Percentiles rank a stretch among this genome's conserved stretches.
phyloP scores from a whole-genome alignment of 208 protist species.

The Crithidia acanthocephali region DNA sequence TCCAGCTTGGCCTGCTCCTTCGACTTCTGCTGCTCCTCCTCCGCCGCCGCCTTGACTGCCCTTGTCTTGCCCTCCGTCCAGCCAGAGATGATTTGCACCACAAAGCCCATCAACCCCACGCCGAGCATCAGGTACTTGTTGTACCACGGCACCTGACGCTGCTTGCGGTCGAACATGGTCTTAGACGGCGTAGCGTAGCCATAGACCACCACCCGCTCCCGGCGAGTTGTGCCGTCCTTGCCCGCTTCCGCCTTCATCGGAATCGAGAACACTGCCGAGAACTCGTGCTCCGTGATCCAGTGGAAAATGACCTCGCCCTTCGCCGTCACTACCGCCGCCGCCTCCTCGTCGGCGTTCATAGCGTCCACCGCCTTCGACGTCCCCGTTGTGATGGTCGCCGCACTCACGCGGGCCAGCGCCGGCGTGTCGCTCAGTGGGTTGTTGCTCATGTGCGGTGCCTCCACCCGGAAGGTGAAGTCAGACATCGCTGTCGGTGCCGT shows the following conservation, averaged over 20 bases:
- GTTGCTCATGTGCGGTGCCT: conserved; percentile 22
- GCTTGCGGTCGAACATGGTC: conserved; percentile 37
- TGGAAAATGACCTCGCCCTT: conserved; percentile 48
- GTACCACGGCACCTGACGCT: conserved; percentile 27
- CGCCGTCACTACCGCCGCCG: background rate
- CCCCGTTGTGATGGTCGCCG: conserved; percentile 10
- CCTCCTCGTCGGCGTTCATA: background rate
- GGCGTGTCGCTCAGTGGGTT: conserved; percentile 48
- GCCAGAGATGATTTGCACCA: conserved; percentile 52
- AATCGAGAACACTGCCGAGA: conserved; percentile 42
- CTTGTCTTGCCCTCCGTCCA: conserved; percentile 43
- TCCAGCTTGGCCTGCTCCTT: conserved; percentile 35
- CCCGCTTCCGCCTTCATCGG: conserved; percentile 2
- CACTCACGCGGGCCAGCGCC: conserved; percentile 34
- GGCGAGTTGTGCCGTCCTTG: background rate
- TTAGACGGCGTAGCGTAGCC: conserved; percentile 58
- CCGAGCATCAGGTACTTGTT: conserved; percentile 40
- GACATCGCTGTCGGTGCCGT: conserved; percentile 29
- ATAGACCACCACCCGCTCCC: conserved; percentile 68
- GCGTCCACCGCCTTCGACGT: background rate
- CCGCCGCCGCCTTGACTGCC: conserved; percentile 14
- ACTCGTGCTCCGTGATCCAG: conserved; percentile 78
- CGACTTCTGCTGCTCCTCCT: conserved; percentile 26
- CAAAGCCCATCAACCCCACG: conserved; percentile 36
- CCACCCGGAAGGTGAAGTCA: conserved; percentile 47